Evolutionary conservation across 208 protist genomes (phyloP).

Genomic region (Leptomonas pyrrhocoris): DNA sequence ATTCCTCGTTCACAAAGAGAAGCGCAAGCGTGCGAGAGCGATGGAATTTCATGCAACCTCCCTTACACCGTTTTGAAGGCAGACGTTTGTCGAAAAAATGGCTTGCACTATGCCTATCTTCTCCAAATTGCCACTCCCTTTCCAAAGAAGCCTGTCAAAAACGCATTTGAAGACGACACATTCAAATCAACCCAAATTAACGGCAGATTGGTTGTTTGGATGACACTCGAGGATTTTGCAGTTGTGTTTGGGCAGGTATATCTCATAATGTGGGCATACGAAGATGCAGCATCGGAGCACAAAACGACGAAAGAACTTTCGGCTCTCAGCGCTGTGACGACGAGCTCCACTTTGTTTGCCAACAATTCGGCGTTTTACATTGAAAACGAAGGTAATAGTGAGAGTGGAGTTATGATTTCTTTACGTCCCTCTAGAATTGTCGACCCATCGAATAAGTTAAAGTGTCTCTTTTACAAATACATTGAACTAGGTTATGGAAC

Average conservation of each 20-base stretch:
- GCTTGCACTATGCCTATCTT: slow-evolving; percentile 28
- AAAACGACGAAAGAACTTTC: slow-evolving; percentile 36
- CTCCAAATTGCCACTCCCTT: slow-evolving; percentile 25
- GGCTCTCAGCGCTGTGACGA: slow-evolving; percentile 18
- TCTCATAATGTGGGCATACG: slow-evolving; percentile 61
- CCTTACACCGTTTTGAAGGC: slow-evolving; percentile 30
- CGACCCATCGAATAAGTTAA: slow-evolving; percentile 9
- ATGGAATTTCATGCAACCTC: slow-evolving; percentile 23
- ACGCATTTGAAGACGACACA: slow-evolving; percentile 15
- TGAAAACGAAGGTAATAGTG: slow-evolving; percentile 36
- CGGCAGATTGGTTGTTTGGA: slow-evolving; percentile 57
- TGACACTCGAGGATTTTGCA: slow-evolving; percentile 63
- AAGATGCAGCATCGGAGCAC: slow-evolving; percentile 44
- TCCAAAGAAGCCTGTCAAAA: slow-evolving; percentile 4
- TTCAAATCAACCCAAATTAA: slow-evolving; percentile 18
- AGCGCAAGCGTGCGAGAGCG: slow-evolving; percentile 17
- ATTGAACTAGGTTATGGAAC: neutral
- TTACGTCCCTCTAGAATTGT: slow-evolving; percentile 9
- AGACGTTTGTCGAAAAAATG: slow-evolving; percentile 30
- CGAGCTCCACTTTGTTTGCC: slow-evolving; percentile 46
- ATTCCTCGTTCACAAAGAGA: slow-evolving; percentile 18
- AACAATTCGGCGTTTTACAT: slow-evolving; percentile 61
- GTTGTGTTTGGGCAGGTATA: slow-evolving; percentile 50
- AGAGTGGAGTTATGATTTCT: slow-evolving; percentile 46
- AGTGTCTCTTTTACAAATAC: slow-evolving; percentile 42